Evolutionary conservation across 2,329 filamentous ascomycete species (phyloP), one percentile per base, ranked within the genome.

Genomic region (Rutstroemia sp.): DNA sequence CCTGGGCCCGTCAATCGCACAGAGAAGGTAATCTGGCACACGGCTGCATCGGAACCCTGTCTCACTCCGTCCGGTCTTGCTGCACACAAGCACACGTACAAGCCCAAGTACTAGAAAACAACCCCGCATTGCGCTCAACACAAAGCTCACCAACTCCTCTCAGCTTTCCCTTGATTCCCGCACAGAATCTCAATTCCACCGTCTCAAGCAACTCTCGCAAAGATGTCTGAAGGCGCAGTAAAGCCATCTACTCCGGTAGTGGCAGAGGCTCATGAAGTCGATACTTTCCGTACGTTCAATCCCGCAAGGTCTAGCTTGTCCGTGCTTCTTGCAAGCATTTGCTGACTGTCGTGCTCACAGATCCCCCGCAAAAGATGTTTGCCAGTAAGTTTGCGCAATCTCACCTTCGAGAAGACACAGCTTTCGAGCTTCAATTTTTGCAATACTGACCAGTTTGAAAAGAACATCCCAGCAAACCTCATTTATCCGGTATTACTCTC

Each of bases 231-330:
- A 67, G 69, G 68, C 61, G 71, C 52, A 9, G 61, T 66, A 16
- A 62, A 63, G 42, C 65, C 72, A 57, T 63, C 71, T 70, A 68
- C 65, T 64, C 80, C 79, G 48, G 84, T 88, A 66, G 87, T 91
- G 67, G 78, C 79, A 60, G 88, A 91, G 77, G 86, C 87, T 68
- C 87, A 90, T 72, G 74, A 84, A 69, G 86, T 90, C 65, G 84
- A 89, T 72, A 91, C 87, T 19, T 89, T 76, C 68, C 81, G 82
- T 86, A 73, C 78, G 82, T 67, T 39, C 9, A 47, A 9, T 42
- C 16, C 23, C 25, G 9, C n/a, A 45, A 51, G 25, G 10, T 34
- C 30, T 34, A 12, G 12, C 30, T 21, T 54, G 41, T 54, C 23
- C 38, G 25, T 49, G 37, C 48, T 48, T n/a, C 23, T 14, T 49